Evolutionary conservation across 306 rosid species (phyloP), one percentile per base, ranked within the genome.

Genomic region (Cucumis hystrix): DNA sequence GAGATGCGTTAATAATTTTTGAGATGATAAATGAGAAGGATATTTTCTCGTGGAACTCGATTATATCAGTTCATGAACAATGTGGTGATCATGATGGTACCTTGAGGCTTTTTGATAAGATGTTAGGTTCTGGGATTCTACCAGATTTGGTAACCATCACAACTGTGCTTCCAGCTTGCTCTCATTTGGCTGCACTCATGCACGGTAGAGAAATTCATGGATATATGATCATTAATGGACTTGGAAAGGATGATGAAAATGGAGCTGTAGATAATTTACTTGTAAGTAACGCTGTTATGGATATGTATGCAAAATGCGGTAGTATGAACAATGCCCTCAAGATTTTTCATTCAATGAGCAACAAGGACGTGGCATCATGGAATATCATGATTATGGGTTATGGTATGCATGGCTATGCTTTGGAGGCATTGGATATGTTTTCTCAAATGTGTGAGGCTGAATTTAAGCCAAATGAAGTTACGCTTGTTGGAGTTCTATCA

Each of bases 231-330:
- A 89, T 81, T 25, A 88, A 83, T 68, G 91, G 90, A 40, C 73
- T 88, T 60, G 82, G 80, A 10, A 86, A 83, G 81, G 83, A 83
- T 68, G 83, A 71, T 20, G 47, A 59, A 33, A 20, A 37, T 57
- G 62, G 51, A 28, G 79, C 56, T 67, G 18, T 65, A 43, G 88
- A 82, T 59, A 81, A 83, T 80, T 80, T 76, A 80, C 74, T 79
- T 15, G 79, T 91, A 79, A 83, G 70, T 83, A 94, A 94, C 83
- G 90, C 91, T 68, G 63, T 94, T 49, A 88, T 94, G 93, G 95
- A 90, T 84, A 91, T 91, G 98, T 89, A 94, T 78, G 88, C 95
- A 33, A 90, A 90, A 84, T 91, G 98, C 21, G 97, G 98, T 67
- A 86, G 85, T 76, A 83, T 90, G 97, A 87, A 86, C 82, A 86